Percentiles rank a stretch among this genome's conserved stretches.
Evolutionary conservation across 1,284 basidiomycete species (phyloP).

Genomic region (Singerocomus inundabilis): DNA sequence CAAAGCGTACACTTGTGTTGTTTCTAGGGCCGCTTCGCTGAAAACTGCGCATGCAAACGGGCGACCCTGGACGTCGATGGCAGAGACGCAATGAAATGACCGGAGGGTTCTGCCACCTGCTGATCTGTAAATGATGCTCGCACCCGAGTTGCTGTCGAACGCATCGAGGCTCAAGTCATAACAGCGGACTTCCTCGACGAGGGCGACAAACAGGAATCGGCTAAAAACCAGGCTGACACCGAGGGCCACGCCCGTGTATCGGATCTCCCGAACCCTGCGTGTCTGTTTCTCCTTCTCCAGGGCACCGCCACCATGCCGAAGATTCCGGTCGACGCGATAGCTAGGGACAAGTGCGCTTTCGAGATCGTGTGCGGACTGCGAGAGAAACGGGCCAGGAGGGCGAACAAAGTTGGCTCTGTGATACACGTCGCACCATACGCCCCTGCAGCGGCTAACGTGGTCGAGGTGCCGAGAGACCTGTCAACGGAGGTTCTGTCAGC

Average conservation of each 20-base stretch:
- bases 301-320: not conserved
- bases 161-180: conserved; percentile 20
- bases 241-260: conserved; percentile 9
- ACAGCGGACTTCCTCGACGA: conserved; percentile 17
- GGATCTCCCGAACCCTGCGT: conserved; percentile 9
- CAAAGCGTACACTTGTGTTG: conserved; percentile 6
- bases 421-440: conserved; percentile 20
- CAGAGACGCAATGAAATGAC: conserved; percentile 15
- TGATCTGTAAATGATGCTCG: conserved; percentile 14
- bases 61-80: conserved; percentile 16
- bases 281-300: not conserved
- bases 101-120: not conserved
- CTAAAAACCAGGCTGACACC: conserved; percentile 14
- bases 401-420: conserved; percentile 12
- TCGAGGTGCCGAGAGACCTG: conserved; percentile 23
- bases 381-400: conserved; percentile 22
- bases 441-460: not conserved
- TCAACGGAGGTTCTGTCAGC: too few relatives aligned
- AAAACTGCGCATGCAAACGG: conserved; percentile 20
- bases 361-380: conserved; percentile 13
- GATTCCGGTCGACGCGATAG: conserved; percentile 6
- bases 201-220: conserved; percentile 19
- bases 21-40: conserved; percentile 1
- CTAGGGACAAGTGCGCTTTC: conserved; percentile 13
- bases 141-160: conserved; percentile 10